Evolutionary conservation across 805 yeast genomes (phyloP), one percentile per base, ranked within the genome.

Genomic region (Ogataea dorogensis): DNA sequence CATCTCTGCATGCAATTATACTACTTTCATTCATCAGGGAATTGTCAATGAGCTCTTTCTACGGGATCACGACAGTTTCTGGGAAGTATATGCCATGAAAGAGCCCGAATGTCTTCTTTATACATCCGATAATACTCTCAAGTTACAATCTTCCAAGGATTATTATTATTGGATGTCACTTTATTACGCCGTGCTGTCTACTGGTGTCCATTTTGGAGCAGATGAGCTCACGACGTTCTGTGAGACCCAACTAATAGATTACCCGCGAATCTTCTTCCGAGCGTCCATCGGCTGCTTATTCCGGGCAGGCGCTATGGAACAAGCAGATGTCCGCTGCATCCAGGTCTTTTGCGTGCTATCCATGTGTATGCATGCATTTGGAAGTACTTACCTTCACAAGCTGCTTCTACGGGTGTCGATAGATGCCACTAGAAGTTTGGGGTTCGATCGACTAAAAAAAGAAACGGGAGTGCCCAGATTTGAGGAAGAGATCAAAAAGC

Each of bases 91-190:
- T 33, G 49, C 43, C 13, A 13, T 18, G 4, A 30, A 28, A 4
- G 49, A 46, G 13, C 24, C 31, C 2, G 10, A 29, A 10, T 45
- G 46, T 18, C 18, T 51, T 17, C 22, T 23, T 11, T 43, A 47
- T 28, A 25, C 41, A 7, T 26, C 33, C 10, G 25, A 37, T 7
- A 40, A 40, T 28, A 28, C 24, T 10, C 24, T 49, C 23, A 50
- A 47, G 17, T 11, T 15, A 1, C 24, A 27, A 18, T 40, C 49
- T 5, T 22, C 46, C 2, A 31, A 38, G 29, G 56, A 53, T 28
- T 50, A 51, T 17, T 47, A 50, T 24, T 53, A 47, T 32, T 51
- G 56, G 58, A 46, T 53, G 46, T 42, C 58, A 2, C 40, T 51
- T 2, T 49, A 42, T 24, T 50, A 51, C 29, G 45, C 54, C 8